These are phyloP conservation scores for Umbelopsis ramanniana DNA, from an alignment of 192 early-diverging fungal species.

Conservation along the genomic window DNA sequence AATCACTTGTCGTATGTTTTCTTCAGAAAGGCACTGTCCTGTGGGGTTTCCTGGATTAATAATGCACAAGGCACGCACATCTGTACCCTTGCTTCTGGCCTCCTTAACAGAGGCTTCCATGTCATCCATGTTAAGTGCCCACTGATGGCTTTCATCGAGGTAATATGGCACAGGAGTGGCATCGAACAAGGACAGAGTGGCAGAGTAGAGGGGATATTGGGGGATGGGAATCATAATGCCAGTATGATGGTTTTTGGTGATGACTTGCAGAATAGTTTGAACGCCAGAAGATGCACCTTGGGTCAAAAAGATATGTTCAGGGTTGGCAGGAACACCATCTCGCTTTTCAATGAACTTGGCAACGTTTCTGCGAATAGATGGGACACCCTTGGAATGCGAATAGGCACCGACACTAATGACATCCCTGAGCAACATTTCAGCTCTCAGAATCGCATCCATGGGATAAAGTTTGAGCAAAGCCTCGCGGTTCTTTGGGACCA, in stretches of 20 bases:
- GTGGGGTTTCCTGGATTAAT: constrained; percentile 99
- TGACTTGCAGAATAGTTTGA: constrained; percentile 86
- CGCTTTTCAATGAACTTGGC: constrained; percentile 88
- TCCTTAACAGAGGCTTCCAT: constrained; percentile 66
- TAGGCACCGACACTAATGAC: constrained; percentile 88
- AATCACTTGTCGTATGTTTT: constrained; percentile 91
- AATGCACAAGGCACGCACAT: constrained; percentile 93
- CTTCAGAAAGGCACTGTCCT: constrained; percentile 80
- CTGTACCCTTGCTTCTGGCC: constrained; percentile 70
- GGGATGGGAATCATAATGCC: constrained; percentile 99
- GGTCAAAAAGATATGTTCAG: constrained; percentile 89
- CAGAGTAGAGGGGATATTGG: constrained; percentile 98
- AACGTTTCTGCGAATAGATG: constrained; percentile 80
- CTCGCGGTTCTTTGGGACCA: constrained; percentile 63
- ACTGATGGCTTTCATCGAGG: constrained; percentile 83
- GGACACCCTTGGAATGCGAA: constrained; percentile 93
- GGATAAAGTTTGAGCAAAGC: constrained; percentile 69
- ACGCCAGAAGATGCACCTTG: constrained; percentile 94
- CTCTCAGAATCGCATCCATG: constrained; percentile 84
- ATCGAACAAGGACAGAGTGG: constrained; percentile 82
- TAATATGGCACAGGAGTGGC: constrained; percentile 93
- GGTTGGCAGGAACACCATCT: constrained; percentile 88
- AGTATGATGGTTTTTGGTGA: constrained; percentile 76
- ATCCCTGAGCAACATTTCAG: constrained; percentile 72
- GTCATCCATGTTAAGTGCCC: constrained; percentile 76